phyloP scores from a whole-genome alignment of 371 early-diverging fungal genomes.

The Mortierella sp. region DNA sequence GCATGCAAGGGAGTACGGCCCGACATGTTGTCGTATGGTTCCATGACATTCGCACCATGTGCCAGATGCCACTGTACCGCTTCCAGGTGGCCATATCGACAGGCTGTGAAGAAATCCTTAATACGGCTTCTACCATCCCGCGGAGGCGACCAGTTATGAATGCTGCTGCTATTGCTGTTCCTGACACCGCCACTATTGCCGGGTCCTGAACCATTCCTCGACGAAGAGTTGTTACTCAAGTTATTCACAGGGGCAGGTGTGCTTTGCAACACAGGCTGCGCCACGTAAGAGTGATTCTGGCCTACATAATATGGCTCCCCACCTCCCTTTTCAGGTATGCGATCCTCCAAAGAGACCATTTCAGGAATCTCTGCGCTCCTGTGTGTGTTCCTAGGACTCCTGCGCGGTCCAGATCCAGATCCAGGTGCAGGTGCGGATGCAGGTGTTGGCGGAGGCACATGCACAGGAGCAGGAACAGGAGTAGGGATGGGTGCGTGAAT shows the following conservation, averaged over 20 bases:
- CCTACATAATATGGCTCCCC: too few species aligned
- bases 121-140: slow-evolving; percentile 27
- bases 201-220: background rate
- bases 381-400: too few species aligned
- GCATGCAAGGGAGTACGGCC: slow-evolving; percentile 44
- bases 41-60: slow-evolving; percentile 43
- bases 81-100: slow-evolving; percentile 34
- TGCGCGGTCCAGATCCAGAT: too few species aligned
- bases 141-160: slow-evolving; percentile 13
- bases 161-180: slow-evolving; percentile 21
- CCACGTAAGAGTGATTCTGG: background rate
- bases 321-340: too few species aligned
- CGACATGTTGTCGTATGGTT: slow-evolving; percentile 40
- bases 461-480: background rate
- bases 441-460: too few species aligned
- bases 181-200: slow-evolving; percentile 12
- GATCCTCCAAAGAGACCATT: too few species aligned
- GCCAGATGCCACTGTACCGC: slow-evolving; percentile 46
- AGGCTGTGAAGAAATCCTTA: slow-evolving; percentile 34
- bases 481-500: background rate
- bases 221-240: background rate
- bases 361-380: too few species aligned
- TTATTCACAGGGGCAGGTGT: background rate
- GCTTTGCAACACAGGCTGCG: too few species aligned
- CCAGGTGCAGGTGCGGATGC: too few species aligned